These are phyloP conservation scores for Bimuria novae-zelandiae DNA, from an alignment of 2,329 filamentous ascomycete species.

Conservation along the genomic window DNA sequence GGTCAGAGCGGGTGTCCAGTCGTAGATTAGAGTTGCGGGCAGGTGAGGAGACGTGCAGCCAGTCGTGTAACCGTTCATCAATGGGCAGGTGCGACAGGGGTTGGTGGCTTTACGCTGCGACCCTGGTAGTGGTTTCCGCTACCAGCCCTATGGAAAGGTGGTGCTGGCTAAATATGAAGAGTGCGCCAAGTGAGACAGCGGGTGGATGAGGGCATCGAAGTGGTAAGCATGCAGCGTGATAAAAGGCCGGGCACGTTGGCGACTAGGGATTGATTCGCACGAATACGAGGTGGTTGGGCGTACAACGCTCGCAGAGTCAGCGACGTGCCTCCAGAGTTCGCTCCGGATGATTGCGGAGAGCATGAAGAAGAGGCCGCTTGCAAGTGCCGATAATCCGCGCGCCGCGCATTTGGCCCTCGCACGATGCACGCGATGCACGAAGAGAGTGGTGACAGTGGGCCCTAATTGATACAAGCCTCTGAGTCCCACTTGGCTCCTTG, in stretches of 20 bases:
- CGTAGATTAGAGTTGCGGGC: conserved; percentile 27
- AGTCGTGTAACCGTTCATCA: conserved; percentile 30
- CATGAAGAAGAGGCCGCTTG: background rate
- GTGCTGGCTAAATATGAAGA: conserved; percentile 21
- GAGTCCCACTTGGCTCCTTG: conserved; percentile 7
- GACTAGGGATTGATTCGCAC: background rate
- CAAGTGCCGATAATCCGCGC: background rate
- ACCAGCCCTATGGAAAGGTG: conserved; percentile 12
- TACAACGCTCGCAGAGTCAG: background rate
- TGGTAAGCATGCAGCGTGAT: conserved; percentile 12
- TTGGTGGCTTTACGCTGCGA: conserved; percentile 12
- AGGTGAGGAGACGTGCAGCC: conserved; percentile 28
- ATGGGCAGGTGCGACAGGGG: conserved; percentile 14
- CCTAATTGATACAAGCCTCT: conserved; percentile 1
- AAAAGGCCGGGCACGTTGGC: conserved; percentile 1
- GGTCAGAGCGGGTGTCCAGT: conserved; percentile 20
- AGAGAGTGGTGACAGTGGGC: conserved; percentile 1
- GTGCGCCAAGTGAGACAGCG: conserved; percentile 9
- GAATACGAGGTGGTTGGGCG: conserved; percentile 6
- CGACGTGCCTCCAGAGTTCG: background rate
- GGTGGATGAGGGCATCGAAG: background rate
- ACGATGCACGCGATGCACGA: no score
- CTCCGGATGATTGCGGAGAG: background rate
- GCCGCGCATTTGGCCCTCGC: background rate
- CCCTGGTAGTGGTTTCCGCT: conserved; percentile 11